phyloP scores from a whole-genome alignment of 441 rosid species.

The Kokia cookei region DNA sequence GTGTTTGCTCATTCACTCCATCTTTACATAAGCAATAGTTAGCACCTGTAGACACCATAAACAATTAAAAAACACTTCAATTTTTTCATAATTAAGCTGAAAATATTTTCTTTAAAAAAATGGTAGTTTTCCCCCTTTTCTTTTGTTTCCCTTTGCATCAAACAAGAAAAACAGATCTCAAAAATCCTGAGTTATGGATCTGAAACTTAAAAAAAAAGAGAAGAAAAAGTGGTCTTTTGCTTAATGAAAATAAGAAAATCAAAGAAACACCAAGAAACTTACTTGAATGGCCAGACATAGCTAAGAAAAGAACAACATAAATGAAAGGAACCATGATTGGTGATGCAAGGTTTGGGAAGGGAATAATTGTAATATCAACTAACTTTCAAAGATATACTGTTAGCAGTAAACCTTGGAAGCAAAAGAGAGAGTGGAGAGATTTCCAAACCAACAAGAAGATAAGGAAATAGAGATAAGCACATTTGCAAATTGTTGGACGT shows the following conservation, averaged over 20 bases:
- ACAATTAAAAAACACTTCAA: too few species aligned
- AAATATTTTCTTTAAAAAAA: too few species aligned
- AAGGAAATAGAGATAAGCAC: too few species aligned
- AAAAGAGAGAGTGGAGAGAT: constrained; percentile 13
- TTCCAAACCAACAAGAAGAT: background rate
- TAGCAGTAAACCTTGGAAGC: background rate
- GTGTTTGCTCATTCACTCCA: constrained; percentile 43
- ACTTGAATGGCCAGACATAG: constrained; percentile 67
- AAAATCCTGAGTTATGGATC: background rate
- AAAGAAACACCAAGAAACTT: constrained; percentile 17
- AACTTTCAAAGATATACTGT: constrained; percentile 4
- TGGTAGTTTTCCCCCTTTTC: too few species aligned
- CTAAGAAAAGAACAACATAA: constrained; percentile 41
- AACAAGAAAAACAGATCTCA: background rate
- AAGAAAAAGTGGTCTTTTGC: too few species aligned
- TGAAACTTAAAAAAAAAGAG: background rate
- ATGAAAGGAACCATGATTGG: constrained; percentile 45
- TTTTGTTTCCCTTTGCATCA: too few species aligned
- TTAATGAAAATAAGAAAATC: too few species aligned
- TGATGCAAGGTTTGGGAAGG: constrained; percentile 5
- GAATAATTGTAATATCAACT: background rate
- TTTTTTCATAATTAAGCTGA: too few species aligned
- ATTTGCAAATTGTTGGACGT: too few species aligned
- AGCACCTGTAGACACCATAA: constrained; percentile 38
- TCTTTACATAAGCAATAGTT: constrained; percentile 76